phyloP scores from a whole-genome alignment of 2,329 filamentous ascomycete species.

The Sclerotinia trifoliorum region DNA sequence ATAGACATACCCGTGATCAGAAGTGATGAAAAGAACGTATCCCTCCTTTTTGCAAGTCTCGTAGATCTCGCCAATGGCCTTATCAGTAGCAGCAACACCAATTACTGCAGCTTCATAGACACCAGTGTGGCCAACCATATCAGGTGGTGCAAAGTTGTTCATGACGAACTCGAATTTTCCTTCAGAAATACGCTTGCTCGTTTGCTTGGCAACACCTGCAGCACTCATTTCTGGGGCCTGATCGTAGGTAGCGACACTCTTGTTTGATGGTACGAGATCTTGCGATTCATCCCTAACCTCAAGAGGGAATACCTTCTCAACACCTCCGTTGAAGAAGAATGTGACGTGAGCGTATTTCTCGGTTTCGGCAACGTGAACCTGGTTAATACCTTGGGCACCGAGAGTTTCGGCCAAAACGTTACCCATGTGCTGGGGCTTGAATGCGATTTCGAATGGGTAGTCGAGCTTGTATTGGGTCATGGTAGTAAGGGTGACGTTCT shows the following conservation, averaged over 20 bases:
- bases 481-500: slow-evolving; percentile 82
- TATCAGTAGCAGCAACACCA: slow-evolving; percentile 82
- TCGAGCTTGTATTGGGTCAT: slow-evolving; percentile 99
- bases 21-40: slow-evolving; percentile 92
- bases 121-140: slow-evolving; percentile 99
- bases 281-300: slow-evolving; percentile 84
- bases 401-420: slow-evolving; percentile 99
- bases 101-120: slow-evolving; percentile 92
- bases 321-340: slow-evolving; percentile 99
- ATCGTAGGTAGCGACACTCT: slow-evolving; percentile 89
- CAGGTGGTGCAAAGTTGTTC: slow-evolving; percentile 99
- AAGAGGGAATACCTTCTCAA: slow-evolving; percentile 91
- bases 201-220: slow-evolving; percentile 83
- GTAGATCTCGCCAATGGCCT: slow-evolving; percentile 88
- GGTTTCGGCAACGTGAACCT: slow-evolving; percentile 96
- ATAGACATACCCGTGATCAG: slow-evolving; percentile 75
- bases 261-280: slow-evolving; percentile 82
- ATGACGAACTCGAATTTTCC: slow-evolving; percentile 94
- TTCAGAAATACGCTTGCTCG: slow-evolving; percentile 80
- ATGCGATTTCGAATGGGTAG: slow-evolving; percentile 89
- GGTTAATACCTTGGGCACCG: slow-evolving; percentile 81
- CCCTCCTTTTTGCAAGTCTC: slow-evolving; percentile 91
- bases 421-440: slow-evolving; percentile 91
- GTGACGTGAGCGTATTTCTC: slow-evolving; percentile 99
- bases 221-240: slow-evolving; percentile 95